Evolutionary conservation across 768 basidiomycete species (phyloP).

Genomic region (Russula olivacea): DNA sequence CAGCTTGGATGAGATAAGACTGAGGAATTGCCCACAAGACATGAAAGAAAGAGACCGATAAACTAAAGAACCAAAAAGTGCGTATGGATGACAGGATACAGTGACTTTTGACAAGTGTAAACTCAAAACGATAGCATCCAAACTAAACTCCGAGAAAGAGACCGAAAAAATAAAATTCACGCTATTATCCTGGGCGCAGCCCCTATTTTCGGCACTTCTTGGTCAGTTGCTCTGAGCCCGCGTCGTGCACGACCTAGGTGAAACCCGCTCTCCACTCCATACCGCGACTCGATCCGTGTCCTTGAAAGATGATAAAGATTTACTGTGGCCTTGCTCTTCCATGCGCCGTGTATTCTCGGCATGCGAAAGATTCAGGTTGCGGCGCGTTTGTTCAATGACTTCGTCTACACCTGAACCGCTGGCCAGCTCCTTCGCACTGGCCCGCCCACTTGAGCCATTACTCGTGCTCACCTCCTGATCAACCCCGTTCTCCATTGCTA

Average conservation of each 20-base stretch:
- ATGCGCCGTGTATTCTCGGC: background rate
- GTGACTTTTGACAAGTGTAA: constrained; percentile 7
- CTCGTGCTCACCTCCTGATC: constrained; percentile 2
- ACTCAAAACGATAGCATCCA: constrained; percentile 11
- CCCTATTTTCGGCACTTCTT: background rate
- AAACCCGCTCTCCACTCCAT: background rate
- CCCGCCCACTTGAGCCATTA: constrained; percentile 1
- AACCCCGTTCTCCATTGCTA: background rate
- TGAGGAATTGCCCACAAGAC: background rate
- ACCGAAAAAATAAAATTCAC: background rate
- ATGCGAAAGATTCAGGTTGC: constrained; percentile 5
- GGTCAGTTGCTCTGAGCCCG: background rate
- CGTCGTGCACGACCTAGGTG: background rate
- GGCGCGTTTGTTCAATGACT: constrained; percentile 8
- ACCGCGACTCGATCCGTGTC: background rate
- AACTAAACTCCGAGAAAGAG: constrained; percentile 1
- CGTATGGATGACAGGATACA: constrained; percentile 11
- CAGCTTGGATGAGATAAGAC: background rate
- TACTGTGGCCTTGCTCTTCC: background rate
- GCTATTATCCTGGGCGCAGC: background rate
- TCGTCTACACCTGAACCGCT: background rate
- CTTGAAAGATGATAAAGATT: background rate
- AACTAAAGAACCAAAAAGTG: constrained; percentile 4
- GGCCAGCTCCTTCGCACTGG: background rate
- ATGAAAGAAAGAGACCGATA: background rate